Conservation (phyloP, 1,284 basidiomycete genomes). For the Sphagnurus paluster region DNA sequence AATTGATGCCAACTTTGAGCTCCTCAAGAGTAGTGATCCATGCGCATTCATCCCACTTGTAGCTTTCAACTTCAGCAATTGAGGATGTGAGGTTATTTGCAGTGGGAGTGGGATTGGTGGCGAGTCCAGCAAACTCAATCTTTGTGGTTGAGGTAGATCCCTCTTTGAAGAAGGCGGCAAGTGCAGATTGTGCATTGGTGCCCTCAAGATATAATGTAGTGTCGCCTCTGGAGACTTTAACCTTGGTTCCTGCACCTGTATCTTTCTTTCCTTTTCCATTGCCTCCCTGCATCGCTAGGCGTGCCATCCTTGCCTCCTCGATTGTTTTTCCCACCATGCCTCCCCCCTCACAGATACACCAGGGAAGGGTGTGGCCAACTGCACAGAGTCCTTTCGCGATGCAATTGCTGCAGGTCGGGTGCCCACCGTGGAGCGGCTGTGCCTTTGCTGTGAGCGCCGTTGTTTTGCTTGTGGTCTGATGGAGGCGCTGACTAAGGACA, state of each 20-base stretch:
- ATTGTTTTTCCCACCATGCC: conserved; percentile 26
- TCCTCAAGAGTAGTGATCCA: not conserved
- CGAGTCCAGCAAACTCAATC: not conserved
- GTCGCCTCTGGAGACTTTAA: not conserved
- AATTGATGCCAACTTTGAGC: not conserved
- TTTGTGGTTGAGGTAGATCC: not conserved
- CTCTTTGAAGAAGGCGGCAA: not conserved
- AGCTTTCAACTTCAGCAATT: not conserved
- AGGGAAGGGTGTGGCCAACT: conserved; percentile 14
- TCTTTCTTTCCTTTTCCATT: not conserved
- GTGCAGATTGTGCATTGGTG: not conserved
- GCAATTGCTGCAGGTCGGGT: conserved; percentile 17
- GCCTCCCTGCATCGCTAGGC: not conserved
- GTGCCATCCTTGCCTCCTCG: conserved; percentile 15
- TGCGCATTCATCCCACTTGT: not conserved
- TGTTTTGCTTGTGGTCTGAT: not conserved
- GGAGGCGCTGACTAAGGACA: not conserved
- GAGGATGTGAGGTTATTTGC: too few species aligned
- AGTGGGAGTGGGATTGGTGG: not conserved
- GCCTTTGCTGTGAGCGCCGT: conserved; percentile 10
- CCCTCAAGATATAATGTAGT: not conserved
- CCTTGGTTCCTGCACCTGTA: not conserved
- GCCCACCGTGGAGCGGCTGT: not conserved
- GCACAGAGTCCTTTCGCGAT: not conserved
- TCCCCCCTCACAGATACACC: conserved; percentile 22